Conservation (phyloP, 2,329 filamentous ascomycete genomes). For the Beauveria asiatica region DNA sequence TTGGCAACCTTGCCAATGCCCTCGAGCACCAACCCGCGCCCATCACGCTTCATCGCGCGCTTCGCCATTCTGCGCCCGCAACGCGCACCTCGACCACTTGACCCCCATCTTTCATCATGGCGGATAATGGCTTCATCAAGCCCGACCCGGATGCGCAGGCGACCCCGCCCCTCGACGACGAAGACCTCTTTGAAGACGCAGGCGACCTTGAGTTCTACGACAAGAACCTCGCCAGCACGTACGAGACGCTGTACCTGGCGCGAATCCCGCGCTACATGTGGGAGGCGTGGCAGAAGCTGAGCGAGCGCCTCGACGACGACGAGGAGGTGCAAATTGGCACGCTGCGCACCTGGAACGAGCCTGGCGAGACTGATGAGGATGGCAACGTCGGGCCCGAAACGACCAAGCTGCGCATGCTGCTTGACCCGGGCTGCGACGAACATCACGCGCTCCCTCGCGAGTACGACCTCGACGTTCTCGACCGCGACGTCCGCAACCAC, state of each 20-base stretch:
- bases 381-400: conserved; percentile 16
- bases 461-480: conserved; percentile 68
- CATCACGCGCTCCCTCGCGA: conserved; percentile 78
- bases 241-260: conserved; percentile 57
- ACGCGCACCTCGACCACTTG: background rate
- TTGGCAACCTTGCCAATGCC: background rate
- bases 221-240: conserved; percentile 29
- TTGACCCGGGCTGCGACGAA: conserved; percentile 53
- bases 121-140: conserved; percentile 35
- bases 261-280: conserved; percentile 74
- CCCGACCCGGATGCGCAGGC: conserved; percentile 39
- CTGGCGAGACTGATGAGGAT: conserved; percentile 42
- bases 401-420: conserved; percentile 50
- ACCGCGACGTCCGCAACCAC: conserved; percentile 65
- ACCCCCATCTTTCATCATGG: conserved; percentile 17
- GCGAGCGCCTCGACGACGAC: conserved; percentile 61
- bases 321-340: conserved; percentile 76
- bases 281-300: conserved; percentile 58
- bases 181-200: conserved; percentile 58
- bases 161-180: conserved; percentile 44
- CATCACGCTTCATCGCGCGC: conserved; percentile 3
- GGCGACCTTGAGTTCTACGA: conserved; percentile 50
- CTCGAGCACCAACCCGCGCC: background rate
- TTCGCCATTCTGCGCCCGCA: background rate
- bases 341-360: conserved; percentile 52